Evolutionary conservation across 2,329 filamentous ascomycete species (phyloP).

Genomic region (Colletotrichum sp.): DNA sequence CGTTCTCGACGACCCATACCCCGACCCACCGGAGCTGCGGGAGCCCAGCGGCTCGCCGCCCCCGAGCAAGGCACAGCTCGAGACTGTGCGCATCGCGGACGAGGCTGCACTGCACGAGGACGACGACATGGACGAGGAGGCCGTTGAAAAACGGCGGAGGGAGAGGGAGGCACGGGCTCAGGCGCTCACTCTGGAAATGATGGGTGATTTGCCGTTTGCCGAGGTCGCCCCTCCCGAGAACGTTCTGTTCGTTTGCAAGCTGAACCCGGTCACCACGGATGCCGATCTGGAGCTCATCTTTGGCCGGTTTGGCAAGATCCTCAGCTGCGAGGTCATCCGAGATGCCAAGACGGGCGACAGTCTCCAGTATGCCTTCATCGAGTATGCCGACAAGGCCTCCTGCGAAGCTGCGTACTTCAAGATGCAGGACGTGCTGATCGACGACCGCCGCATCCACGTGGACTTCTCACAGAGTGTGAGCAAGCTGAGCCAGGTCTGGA

Average conservation of each 20-base stretch:
- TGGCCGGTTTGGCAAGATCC: constrained; percentile 91
- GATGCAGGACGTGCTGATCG: constrained; percentile 97
- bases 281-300: constrained; percentile 96
- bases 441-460: constrained; percentile 96
- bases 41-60: constrained; percentile 82
- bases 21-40: constrained; percentile 77
- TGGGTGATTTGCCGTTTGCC: constrained; percentile 95
- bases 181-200: constrained; percentile 94
- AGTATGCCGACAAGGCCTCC: constrained; percentile 90
- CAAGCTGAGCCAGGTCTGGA: constrained; percentile 88
- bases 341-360: constrained; percentile 95
- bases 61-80: constrained; percentile 84
- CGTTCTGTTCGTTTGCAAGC: constrained; percentile 96
- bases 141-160: constrained; percentile 77
- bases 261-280: constrained; percentile 95
- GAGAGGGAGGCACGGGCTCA: constrained; percentile 93
- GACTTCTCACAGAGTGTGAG: constrained; percentile 97
- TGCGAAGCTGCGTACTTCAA: constrained; percentile 98
- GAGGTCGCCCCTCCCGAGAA: constrained; percentile 98
- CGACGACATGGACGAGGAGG: constrained; percentile 75
- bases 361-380: constrained; percentile 96
- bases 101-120: constrained; percentile 83
- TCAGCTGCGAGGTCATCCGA: constrained; percentile 95
- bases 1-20: constrained; percentile 89
- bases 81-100: constrained; percentile 89